Base-by-base conservation (phyloP, 2,329 filamentous ascomycete species). In the Penicillium freii region DNA sequence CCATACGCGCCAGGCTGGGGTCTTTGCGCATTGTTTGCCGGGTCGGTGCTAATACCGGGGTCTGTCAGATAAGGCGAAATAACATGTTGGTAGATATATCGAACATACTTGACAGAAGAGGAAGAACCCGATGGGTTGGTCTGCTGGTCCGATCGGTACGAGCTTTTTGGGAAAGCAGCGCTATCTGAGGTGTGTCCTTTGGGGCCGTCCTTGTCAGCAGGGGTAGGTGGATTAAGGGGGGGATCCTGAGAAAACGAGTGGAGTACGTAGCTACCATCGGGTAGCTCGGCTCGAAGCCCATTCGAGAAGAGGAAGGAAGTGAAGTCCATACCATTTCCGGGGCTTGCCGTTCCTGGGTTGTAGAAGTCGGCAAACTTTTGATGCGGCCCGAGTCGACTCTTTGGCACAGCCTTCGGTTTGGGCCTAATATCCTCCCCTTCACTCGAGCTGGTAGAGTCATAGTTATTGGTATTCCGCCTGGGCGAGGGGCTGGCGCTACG, bases 401-500 rank as follows among this genome's bases (percentile, higher is more conserved):
- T 76, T 11, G 75, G 75, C 4, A 72, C 67, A 21, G 73, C 77
- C 61, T 77, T 79, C 15, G 73, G 75, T 57, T 77, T 75, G 33
- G 57, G 54, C 6, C 31, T 13, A n/a, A 71, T 67, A 10, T 73
- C 72, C 10, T 72, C 74, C 5, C 66, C 64, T 47, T 75, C 75
- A 59, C 75, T 78, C 5, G 76, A 74, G 25, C 72, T 75, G n/a
- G 73, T 73, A 4, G 72, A 74, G 46, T 65, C 67, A 38, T 68
- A 68, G 45, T 31, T 62, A 56, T 43, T 72, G 74, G 23, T 63
- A 40, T 69, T 67, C n/a, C 69, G 47, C 71, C 70, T 10, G 62
- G 67, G 44, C 31, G 76, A 74, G 3, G 78, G 78, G 56, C 78
- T 80, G 27, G 73, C 76, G 52, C 77, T 80, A 36, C 73, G 76